These are phyloP conservation scores for Phytophthora pseudosyringae DNA, from an alignment of 352 stramenopile genomes.

Conservation along the genomic window DNA sequence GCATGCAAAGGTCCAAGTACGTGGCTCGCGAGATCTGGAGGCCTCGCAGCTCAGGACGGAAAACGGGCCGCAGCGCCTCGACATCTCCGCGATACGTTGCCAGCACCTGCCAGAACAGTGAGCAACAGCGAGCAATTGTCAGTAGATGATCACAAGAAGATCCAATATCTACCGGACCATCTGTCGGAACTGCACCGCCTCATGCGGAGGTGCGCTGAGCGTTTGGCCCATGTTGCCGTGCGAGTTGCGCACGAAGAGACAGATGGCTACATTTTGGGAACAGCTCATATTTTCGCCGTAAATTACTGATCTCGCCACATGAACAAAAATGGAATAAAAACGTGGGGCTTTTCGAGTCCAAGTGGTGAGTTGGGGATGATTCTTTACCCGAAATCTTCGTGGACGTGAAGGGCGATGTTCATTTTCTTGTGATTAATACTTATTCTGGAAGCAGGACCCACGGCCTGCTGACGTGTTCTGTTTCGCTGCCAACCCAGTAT, in stretches of 20 bases:
- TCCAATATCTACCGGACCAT: slow-evolving; percentile 40
- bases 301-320: too few species aligned
- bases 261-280: neutral
- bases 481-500: too few species aligned
- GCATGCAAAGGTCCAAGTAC: slow-evolving; percentile 78
- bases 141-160: neutral
- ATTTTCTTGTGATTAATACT: too few species aligned
- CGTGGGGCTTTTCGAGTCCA: too few species aligned
- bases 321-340: too few species aligned
- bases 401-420: too few species aligned
- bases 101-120: slow-evolving; percentile 33
- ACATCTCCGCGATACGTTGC: slow-evolving; percentile 63
- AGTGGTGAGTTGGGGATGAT: too few species aligned
- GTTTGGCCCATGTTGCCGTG: slow-evolving; percentile 54
- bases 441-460: too few species aligned
- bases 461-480: too few species aligned
- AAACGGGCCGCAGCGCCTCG: slow-evolving; percentile 45
- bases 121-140: neutral
- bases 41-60: slow-evolving; percentile 48
- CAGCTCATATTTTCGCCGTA: too few species aligned
- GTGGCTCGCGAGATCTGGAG: slow-evolving; percentile 80
- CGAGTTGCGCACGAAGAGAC: slow-evolving; percentile 4
- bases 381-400: too few species aligned
- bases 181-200: slow-evolving; percentile 63
- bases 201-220: slow-evolving; percentile 55